Conservation (phyloP, 768 basidiomycete genomes). For the Pisolithus microcarpus region DNA sequence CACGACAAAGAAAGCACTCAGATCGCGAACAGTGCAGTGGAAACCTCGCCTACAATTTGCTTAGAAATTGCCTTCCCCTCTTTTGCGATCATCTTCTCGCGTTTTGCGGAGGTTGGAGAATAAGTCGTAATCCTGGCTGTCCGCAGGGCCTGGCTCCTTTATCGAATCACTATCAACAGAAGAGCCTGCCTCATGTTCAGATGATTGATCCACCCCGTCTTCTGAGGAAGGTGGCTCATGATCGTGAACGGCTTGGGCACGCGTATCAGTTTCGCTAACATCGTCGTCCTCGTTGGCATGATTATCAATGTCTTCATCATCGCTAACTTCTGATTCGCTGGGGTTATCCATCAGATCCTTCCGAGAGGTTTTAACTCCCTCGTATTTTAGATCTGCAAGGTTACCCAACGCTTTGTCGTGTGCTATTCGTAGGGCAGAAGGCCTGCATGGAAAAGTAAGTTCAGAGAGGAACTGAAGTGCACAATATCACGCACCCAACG, state of each 20-base stretch:
- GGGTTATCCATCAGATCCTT: constrained; percentile 38
- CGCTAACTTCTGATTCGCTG: constrained; percentile 20
- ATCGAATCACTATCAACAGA: constrained; percentile 13
- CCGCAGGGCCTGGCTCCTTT: neutral
- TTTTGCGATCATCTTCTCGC: constrained; percentile 64
- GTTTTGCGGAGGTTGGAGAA: constrained; percentile 48
- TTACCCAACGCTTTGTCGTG: constrained; percentile 58
- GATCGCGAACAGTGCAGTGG: constrained; percentile 1
- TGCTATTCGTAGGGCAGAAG: constrained; percentile 59
- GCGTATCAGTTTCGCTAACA: constrained; percentile 2
- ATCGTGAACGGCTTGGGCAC: constrained; percentile 9
- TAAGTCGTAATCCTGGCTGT: constrained; percentile 33
- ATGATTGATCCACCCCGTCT: constrained; percentile 10
- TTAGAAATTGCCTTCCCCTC: constrained; percentile 78
- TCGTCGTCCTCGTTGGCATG: constrained; percentile 15
- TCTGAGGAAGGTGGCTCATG: constrained; percentile 5
- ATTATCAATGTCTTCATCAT: constrained; percentile 10
- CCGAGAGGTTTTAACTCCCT: constrained; percentile 58
- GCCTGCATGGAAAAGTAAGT: constrained; percentile 34
- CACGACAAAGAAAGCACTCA: constrained; percentile 3
- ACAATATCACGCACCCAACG: constrained; percentile 55
- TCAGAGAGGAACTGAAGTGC: neutral
- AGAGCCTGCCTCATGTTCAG: constrained; percentile 7
- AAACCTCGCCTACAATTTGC: constrained; percentile 59
- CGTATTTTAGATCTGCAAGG: constrained; percentile 73